phyloP scores from a whole-genome alignment of 208 protist genomes.

The Novymonas esmeraldas region DNA sequence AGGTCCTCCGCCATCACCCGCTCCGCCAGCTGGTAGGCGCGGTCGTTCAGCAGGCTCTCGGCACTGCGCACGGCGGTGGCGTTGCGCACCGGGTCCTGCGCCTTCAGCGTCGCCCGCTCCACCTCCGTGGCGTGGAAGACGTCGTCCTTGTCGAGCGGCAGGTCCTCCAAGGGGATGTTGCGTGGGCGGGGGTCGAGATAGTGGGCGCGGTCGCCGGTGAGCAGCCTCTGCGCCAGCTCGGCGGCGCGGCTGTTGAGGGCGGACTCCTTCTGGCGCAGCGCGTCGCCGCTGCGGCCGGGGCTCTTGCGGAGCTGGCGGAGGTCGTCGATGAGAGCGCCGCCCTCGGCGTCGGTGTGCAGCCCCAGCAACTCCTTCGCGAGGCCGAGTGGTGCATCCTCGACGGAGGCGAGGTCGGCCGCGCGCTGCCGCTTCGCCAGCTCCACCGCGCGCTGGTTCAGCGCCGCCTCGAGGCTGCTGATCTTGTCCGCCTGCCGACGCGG shows the following conservation, averaged over 20 bases:
- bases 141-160: constrained; percentile 60
- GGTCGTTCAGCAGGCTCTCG: constrained; percentile 70
- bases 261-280: constrained; percentile 34
- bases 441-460: constrained; percentile 61
- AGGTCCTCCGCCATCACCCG: constrained; percentile 65
- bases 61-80: constrained; percentile 41
- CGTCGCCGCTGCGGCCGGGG: constrained; percentile 18
- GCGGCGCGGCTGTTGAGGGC: constrained; percentile 52
- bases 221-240: constrained; percentile 41
- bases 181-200: constrained; percentile 57
- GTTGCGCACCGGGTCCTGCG: constrained; percentile 36
- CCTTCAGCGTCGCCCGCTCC: constrained; percentile 53
- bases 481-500: constrained; percentile 33
- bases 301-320: constrained; percentile 44
- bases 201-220: constrained; percentile 34
- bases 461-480: constrained; percentile 40
- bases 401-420: constrained; percentile 37
- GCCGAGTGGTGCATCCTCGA: constrained; percentile 47
- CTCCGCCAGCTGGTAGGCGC: constrained; percentile 59
- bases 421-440: constrained; percentile 62
- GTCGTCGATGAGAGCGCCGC: constrained; percentile 37
- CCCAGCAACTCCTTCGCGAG: constrained; percentile 47
- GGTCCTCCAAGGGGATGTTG: constrained; percentile 59
- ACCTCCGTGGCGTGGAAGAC: constrained; percentile 63
- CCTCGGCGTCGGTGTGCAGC: constrained; percentile 47